A percentile compares a stretch with the other conserved stretches of the same genome.
Evolutionary conservation across 2,329 filamentous ascomycete genomes (phyloP).

Genomic region (Fragosphaeria purpurea): DNA sequence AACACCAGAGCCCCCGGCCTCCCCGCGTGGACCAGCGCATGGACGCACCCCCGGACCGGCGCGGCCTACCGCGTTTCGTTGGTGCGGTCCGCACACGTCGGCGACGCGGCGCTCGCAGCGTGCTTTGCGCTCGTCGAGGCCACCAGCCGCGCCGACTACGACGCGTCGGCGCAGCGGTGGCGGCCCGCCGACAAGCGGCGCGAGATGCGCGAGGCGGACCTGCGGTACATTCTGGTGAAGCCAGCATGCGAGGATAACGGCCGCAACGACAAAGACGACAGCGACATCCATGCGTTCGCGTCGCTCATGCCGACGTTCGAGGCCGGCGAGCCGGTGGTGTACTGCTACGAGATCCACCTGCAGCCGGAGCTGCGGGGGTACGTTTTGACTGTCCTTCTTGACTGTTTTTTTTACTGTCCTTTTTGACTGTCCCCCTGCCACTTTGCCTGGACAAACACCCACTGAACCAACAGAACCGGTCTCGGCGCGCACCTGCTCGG

Average conservation of each 20-base stretch:
- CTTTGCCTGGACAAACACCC: not conserved
- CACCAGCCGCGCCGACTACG: conserved; percentile 57
- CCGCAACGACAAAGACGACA: not conserved
- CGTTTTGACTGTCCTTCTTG: no score
- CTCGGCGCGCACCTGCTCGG: conserved; percentile 52
- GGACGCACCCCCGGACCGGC: conserved; percentile 40
- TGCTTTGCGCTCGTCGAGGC: conserved; percentile 50
- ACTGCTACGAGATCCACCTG: conserved; percentile 73
- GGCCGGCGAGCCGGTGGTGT: conserved; percentile 55
- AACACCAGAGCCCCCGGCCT: conserved; percentile 1
- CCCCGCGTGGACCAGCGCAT: conserved; percentile 24
- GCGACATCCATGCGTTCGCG: conserved; percentile 41
- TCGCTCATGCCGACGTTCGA: conserved; percentile 67
- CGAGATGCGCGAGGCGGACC: conserved; percentile 59
- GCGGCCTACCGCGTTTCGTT: conserved; percentile 34
- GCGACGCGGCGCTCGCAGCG: conserved; percentile 33
- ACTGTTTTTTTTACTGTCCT: not conserved
- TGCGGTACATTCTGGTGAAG: conserved; percentile 58
- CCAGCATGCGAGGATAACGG: not conserved
- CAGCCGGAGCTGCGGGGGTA: conserved; percentile 43
- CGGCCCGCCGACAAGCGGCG: conserved; percentile 46
- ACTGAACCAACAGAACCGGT: conserved; percentile 39
- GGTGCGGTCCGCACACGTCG: conserved; percentile 27
- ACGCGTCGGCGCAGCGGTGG: conserved; percentile 53
- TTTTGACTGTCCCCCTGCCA: not conserved